Evolutionary conservation across 768 basidiomycete genomes (phyloP).

Genomic region (Lactarius trivialis): DNA sequence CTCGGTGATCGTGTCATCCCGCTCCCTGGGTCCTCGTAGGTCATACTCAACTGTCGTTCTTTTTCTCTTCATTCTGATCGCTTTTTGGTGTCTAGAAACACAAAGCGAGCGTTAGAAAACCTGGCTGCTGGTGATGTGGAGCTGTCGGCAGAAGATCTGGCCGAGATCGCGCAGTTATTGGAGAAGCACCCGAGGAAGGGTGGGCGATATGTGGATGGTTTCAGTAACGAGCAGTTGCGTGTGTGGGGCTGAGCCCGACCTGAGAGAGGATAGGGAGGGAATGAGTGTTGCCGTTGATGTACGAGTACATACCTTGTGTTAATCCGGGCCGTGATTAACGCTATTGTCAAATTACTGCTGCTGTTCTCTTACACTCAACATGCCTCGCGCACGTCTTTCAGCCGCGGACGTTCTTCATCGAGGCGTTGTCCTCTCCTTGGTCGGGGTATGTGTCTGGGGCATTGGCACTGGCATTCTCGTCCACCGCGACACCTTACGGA

Average conservation of each 20-base stretch:
- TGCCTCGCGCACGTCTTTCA: slow-evolving; percentile 16
- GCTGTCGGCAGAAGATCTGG: slow-evolving; percentile 31
- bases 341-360: not conserved
- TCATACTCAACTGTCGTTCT: not conserved
- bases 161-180: slow-evolving; percentile 35
- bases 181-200: slow-evolving; percentile 35
- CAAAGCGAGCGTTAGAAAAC: slow-evolving; percentile 39
- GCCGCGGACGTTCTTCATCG: slow-evolving; percentile 15
- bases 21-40: slow-evolving; percentile 41
- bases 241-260: slow-evolving; percentile 26
- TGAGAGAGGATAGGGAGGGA: not conserved
- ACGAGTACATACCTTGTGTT: not conserved
- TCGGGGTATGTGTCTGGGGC: slow-evolving; percentile 19
- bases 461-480: slow-evolving; percentile 10
- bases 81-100: slow-evolving; percentile 26
- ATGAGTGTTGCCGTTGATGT: not conserved
- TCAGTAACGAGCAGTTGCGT: slow-evolving; percentile 21
- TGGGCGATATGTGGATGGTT: slow-evolving; percentile 32
- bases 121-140: slow-evolving; percentile 35
- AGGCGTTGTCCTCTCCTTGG: slow-evolving; percentile 14
- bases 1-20: slow-evolving; percentile 38
- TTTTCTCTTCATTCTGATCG: not conserved
- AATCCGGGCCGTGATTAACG: not conserved
- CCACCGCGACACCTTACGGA: slow-evolving; percentile 15
- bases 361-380: not conserved